Base-by-base conservation (phyloP, 2,329 filamentous ascomycete genomes). In the Cladophialophora exuberans region DNA sequence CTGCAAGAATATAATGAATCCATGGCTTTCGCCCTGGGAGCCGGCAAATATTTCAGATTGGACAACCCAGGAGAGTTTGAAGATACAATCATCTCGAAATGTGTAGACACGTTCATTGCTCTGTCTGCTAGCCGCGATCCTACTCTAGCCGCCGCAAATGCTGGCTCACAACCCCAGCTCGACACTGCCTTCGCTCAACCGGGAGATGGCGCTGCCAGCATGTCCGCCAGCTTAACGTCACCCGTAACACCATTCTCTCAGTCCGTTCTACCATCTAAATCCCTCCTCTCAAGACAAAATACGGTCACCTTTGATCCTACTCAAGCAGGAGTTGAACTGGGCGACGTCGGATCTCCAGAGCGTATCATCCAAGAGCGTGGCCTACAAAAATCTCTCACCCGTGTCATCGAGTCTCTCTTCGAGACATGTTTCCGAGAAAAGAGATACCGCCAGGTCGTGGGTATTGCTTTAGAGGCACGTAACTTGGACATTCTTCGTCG, bases 1-100 rank as follows among this genome's bases (percentile, higher is more conserved):
- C 85, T 99, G 49, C 91, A 97, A 76, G 94, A 94, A 72, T 99
- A 99, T 79, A 94, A 97, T 71, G 94, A 99, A 78, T 97, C 93
- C 75, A 97, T 99, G 93, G 89, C 90, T 48, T 97, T 99, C 74
- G 94, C 94, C 61, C 84, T 99, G 41, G 92, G 91, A 56, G 92
- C 94, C 20, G 94, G 94, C 57, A 90, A 97, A 70, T 85, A 96
- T 45, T 97, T 99, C 80, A 90, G 95, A 77, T 83, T 97, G 63
- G 89, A 97, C 68, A 83, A 87, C 51, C 87, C 89, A 48, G 89
- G 90, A 73, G 94, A 99, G 78, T 99, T 96, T 69, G 94, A 99
- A 74, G 92, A 99, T 78, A 99, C 94, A 54, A 97, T 99, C 76
- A 92, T 97, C 72, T 93, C 93, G 57, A 97, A 95, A 82, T 99